Evolutionary conservation across 139 green algal genomes (phyloP).

Genomic region (Microglena sp.): DNA sequence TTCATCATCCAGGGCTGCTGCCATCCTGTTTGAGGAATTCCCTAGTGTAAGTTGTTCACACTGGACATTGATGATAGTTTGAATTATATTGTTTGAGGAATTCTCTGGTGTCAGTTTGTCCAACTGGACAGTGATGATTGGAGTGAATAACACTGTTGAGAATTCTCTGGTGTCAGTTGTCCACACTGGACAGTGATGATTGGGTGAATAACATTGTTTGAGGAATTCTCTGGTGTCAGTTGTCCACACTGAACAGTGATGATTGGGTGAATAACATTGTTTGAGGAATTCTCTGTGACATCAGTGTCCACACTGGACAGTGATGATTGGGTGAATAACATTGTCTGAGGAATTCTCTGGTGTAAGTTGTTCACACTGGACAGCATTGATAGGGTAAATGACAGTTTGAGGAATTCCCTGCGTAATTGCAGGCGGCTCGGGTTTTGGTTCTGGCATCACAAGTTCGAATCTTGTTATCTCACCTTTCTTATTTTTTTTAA

Average conservation of each 20-base stretch:
- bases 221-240: background rate
- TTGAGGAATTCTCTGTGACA: background rate
- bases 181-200: background rate
- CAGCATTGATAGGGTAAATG: background rate
- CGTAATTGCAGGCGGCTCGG: no score
- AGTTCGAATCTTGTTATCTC: no score
- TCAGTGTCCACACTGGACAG: background rate
- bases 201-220: background rate
- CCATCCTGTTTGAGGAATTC: conserved; percentile 54
- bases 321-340: conserved; percentile 1
- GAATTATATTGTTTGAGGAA: background rate
- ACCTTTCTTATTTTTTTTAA: no score
- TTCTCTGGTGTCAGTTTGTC: background rate
- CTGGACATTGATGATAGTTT: background rate
- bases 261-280: conserved; percentile 1
- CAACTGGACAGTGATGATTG: background rate
- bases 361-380: background rate
- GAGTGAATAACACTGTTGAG: background rate
- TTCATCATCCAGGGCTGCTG: conserved; percentile 15
- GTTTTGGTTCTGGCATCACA: no score
- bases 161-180: background rate
- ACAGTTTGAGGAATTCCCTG: background rate
- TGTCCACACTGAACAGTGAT: background rate
- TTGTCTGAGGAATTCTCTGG: background rate
- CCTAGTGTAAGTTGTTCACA: conserved; percentile 9